Base-by-base conservation (phyloP, 23 red algal genomes). In the Agarophyton chilense region DNA sequence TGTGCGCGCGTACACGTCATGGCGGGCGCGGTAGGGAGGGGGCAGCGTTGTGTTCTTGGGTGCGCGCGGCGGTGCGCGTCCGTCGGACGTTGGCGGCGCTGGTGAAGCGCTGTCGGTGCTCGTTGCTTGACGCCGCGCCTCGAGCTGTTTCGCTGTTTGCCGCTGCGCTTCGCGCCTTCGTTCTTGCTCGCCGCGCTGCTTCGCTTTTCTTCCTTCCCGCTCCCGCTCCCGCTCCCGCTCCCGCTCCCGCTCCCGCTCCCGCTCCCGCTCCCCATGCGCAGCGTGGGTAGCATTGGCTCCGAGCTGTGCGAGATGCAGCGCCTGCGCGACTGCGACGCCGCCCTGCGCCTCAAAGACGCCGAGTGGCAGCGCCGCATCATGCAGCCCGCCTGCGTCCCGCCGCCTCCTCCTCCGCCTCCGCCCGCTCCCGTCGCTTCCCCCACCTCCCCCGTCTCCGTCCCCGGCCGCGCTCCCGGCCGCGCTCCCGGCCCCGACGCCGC, bases 271-370 rank as follows among this genome's bases (percentile, higher is more conserved):
- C 10, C 50, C 71, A 89, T 89, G 85, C 85, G 85, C 17, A 43
- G 29, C 36, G 24, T 89, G 16, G 85, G 85, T 14, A 73, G 61
- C 58, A 89, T 89, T 44, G 74, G 85, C 73, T 79, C 70, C 33
- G 85, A 89, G 71, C 72, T 89, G 39, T 89, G 85, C 58, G 85
- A 89, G 54, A 89, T 89, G 85, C 85, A 89, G 53, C 67, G 67
- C 40, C 85, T 89, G 7, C 68, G 85, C 50, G 85, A 89, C 72
- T 79, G 45, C 38, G 55, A 79, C 71, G 34, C 74, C 73, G 85
- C 70, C 12, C 71, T 60, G 17, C 44, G 85, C 53, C 63, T 67
- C 51, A 89, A 89, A 40, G 85, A 89, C 42, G 63, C 71, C 35
- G 85, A 89, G 71, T 89, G 85, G 85, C 85, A 89, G 40, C 85